Percentiles rank a stretch among this genome's conserved stretches.
phyloP scores from a whole-genome alignment of 257 asterid genomes.

The Scutellaria barbata region DNA sequence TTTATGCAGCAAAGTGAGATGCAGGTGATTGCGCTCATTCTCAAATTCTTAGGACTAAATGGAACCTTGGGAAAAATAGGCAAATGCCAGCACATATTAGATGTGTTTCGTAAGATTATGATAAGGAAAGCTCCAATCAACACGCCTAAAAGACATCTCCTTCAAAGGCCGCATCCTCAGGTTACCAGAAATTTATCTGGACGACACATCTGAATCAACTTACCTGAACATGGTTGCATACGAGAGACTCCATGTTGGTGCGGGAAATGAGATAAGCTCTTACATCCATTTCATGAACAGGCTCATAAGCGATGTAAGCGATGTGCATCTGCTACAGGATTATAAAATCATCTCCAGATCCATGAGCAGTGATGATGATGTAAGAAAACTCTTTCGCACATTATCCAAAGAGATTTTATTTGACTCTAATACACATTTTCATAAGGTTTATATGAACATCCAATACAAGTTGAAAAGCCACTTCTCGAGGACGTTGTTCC shows the following conservation, averaged over 20 bases:
- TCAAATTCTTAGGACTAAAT: neutral
- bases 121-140: neutral
- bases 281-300: conserved; percentile 48
- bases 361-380: conserved; percentile 45
- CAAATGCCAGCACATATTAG: conserved; percentile 40
- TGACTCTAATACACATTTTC: conserved; percentile 35
- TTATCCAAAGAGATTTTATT: conserved; percentile 36
- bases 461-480: neutral
- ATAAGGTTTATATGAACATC: conserved; percentile 17
- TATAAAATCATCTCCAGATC: conserved; percentile 39
- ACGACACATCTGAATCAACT: conserved; percentile 30
- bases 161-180: conserved; percentile 36
- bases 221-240: conserved; percentile 45
- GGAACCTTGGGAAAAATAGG: neutral
- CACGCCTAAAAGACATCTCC: conserved; percentile 31
- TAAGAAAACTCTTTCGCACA: conserved; percentile 42
- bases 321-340: conserved; percentile 44
- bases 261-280: conserved; percentile 47
- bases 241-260: conserved; percentile 48
- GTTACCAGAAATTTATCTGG: conserved; percentile 41
- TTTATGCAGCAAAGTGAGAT: conserved; percentile 4
- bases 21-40: neutral
- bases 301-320: conserved; percentile 39
- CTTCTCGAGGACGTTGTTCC: conserved; percentile 36
- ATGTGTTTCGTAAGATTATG: conserved; percentile 39